These are phyloP conservation scores for Excoecaria cochinchinensis DNA, from an alignment of 345 rosid genomes.

Conservation along the genomic window DNA sequence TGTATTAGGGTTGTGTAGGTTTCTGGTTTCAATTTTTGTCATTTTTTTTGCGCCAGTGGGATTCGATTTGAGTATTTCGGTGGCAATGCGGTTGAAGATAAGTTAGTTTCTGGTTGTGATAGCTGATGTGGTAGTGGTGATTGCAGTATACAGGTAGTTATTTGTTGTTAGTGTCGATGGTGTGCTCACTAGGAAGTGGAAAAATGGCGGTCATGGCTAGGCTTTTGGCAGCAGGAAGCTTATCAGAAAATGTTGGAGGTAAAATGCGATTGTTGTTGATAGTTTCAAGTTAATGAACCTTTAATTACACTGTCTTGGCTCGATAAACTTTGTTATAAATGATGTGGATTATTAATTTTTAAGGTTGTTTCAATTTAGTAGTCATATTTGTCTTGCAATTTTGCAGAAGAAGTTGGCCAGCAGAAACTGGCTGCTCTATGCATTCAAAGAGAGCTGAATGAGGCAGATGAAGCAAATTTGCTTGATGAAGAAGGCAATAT, in stretches of 20 bases:
- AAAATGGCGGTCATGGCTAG: constrained; percentile 65
- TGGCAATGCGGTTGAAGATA: constrained; percentile 9
- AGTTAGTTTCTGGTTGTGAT: constrained; percentile 3
- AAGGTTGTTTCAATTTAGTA: not conserved
- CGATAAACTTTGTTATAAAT: not conserved
- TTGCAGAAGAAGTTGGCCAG: constrained; percentile 43
- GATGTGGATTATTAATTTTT: not conserved
- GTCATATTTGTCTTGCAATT: constrained; percentile 5
- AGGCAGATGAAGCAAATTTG: constrained; percentile 61
- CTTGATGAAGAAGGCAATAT: constrained; percentile 62
- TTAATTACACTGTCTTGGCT: not conserved
- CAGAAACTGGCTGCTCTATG: constrained; percentile 40
- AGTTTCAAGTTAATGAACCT: not conserved
- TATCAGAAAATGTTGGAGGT: constrained; percentile 37
- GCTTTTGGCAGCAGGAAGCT: constrained; percentile 44
- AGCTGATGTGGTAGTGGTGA: not conserved
- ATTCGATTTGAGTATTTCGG: not conserved
- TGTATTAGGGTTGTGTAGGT: not conserved
- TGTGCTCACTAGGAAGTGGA: constrained; percentile 53
- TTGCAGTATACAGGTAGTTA: constrained; percentile 26
- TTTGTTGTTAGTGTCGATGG: constrained; percentile 41
- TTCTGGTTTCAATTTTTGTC: not conserved
- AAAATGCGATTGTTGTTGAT: not conserved
- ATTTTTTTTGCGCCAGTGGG: not conserved
- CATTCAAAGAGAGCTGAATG: constrained; percentile 42